Percentiles rank a stretch among this genome's conserved stretches.
These are phyloP conservation scores for Fusarium palustre DNA, from an alignment of 2,329 filamentous ascomycete species.

Conservation along the genomic window DNA sequence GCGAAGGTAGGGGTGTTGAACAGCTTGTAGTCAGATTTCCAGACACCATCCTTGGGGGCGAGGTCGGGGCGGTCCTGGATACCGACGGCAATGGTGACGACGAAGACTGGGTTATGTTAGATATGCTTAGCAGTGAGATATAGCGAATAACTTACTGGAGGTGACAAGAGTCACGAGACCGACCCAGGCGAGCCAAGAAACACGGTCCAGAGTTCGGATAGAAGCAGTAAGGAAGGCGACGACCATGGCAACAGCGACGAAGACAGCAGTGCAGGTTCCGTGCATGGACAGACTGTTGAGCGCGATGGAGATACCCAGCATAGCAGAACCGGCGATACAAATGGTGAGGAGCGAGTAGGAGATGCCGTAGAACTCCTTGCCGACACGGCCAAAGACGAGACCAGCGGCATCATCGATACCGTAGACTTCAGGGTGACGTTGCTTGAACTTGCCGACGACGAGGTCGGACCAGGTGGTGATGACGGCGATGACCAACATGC, in stretches of 20 bases:
- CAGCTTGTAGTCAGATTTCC: conserved; percentile 51
- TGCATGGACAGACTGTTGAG: conserved; percentile 56
- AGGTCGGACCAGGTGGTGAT: conserved; percentile 64
- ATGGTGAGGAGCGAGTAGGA: conserved; percentile 53
- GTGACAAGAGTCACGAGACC: conserved; percentile 32
- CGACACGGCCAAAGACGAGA: conserved; percentile 60
- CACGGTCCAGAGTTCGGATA: conserved; percentile 49
- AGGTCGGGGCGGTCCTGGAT: conserved; percentile 38
- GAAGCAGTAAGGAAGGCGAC: conserved; percentile 48
- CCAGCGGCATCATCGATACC: conserved; percentile 65
- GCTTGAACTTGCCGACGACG: conserved; percentile 63
- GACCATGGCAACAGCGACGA: conserved; percentile 53
- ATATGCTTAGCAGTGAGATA: fast-evolving
- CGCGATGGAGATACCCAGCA: conserved; percentile 53
- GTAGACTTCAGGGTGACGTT: conserved; percentile 63
- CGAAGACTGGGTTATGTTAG: conserved; percentile 25
- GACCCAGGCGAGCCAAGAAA: conserved; percentile 52
- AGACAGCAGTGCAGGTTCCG: conserved; percentile 55
- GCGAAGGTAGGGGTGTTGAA: conserved; percentile 49
- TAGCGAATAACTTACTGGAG: conserved; percentile 24
- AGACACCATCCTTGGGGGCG: conserved; percentile 37
- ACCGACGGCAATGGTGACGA: conserved; percentile 40
- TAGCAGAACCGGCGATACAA: conserved; percentile 39
- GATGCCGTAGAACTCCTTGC: conserved; percentile 56
- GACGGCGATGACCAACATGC: conserved; percentile 54